Evolutionary conservation across 2,329 filamentous ascomycete genomes (phyloP), one percentile per base, ranked within the genome.

Genomic region (Nothophoma quercina): DNA sequence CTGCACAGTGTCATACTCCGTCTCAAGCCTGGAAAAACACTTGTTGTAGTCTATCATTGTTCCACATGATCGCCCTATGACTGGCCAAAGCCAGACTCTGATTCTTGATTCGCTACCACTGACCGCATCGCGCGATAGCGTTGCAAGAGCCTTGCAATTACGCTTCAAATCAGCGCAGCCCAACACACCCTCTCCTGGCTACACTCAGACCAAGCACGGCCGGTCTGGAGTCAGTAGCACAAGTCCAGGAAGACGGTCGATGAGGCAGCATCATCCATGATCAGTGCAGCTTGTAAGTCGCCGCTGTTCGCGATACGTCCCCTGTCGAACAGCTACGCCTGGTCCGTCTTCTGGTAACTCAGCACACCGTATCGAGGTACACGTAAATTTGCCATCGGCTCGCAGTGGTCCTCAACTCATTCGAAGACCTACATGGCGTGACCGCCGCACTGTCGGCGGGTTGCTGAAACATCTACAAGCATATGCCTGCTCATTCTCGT

Each of bases 141-240:
- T 51, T 65, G 59, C 60, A 60, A 59, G 54, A 60, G 59, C 64
- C 58, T 61, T 59, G 63, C 64, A 58, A 64, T 59, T 54, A 55
- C 57, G 58, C 43, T 47, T 49, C 28, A 50, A 35, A 40, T 25
- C 34, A 40, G 38, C 46, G 52, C 51, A 28, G 49, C 26, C 25
- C 33, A 48, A 36, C 43, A 48, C 43, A 48, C 50, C 38, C 43
- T 53, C 39, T 36, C 18, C 12, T 22, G 43, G 26, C 28, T 46
- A 7, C 12, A 32, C 9, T 22, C 18, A 23, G 26, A 18, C 5
- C 33, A 16, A 48, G 30, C 26, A 25, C 26, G 19, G 33, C 12
- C 32, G 19, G 43, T 40, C 21, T 36, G 21, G 9, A 26, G 5
- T 23, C 23, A 29, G 25, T 22, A 29, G 22, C 19, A 33, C 38